Evolutionary conservation across 495 filamentous ascomycete genomes (phyloP).

Genomic region (Podospora pseudopauciseta): DNA sequence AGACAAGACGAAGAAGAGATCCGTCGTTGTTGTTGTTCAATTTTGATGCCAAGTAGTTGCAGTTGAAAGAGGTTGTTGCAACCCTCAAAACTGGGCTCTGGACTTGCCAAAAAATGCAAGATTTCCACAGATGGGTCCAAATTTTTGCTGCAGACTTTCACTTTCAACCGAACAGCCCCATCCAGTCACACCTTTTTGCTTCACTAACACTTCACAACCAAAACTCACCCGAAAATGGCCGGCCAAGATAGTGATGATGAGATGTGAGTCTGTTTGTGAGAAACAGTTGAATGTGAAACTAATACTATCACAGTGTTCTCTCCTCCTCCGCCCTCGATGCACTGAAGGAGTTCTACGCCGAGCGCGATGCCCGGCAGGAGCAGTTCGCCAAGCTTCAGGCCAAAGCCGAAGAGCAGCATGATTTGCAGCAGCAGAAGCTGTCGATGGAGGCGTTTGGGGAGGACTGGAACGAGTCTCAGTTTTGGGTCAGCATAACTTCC

Average conservation of each 20-base stretch:
- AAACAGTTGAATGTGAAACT: not conserved
- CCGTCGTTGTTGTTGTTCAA: not conserved
- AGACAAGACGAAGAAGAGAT: slow-evolving; percentile 11
- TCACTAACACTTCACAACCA: slow-evolving; percentile 7
- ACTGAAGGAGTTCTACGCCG: slow-evolving; percentile 64
- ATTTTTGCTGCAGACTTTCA: slow-evolving; percentile 1
- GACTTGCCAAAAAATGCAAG: not conserved
- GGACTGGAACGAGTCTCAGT: slow-evolving; percentile 79
- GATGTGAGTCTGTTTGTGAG: slow-evolving; percentile 30
- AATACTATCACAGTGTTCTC: slow-evolving; percentile 33
- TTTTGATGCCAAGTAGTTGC: not conserved
- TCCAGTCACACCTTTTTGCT: not conserved
- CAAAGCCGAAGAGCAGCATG: slow-evolving; percentile 45
- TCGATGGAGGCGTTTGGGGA: slow-evolving; percentile 72
- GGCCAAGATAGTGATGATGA: slow-evolving; percentile 36
- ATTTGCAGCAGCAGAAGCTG: slow-evolving; percentile 29
- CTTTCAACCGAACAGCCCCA: slow-evolving; percentile 1
- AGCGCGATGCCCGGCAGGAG: slow-evolving; percentile 58
- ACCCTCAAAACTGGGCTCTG: not conserved
- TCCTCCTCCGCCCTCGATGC: slow-evolving; percentile 58
- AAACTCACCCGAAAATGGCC: slow-evolving; percentile 24
- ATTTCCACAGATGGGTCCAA: not conserved
- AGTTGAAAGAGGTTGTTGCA: slow-evolving; percentile 7
- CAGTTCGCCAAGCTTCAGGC: slow-evolving; percentile 60
- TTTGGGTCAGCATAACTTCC: slow-evolving; percentile 55